Evolutionary conservation across 78 protist genomes (phyloP), one percentile per base, ranked within the genome.

Genomic region (Isochrysis galbana): DNA sequence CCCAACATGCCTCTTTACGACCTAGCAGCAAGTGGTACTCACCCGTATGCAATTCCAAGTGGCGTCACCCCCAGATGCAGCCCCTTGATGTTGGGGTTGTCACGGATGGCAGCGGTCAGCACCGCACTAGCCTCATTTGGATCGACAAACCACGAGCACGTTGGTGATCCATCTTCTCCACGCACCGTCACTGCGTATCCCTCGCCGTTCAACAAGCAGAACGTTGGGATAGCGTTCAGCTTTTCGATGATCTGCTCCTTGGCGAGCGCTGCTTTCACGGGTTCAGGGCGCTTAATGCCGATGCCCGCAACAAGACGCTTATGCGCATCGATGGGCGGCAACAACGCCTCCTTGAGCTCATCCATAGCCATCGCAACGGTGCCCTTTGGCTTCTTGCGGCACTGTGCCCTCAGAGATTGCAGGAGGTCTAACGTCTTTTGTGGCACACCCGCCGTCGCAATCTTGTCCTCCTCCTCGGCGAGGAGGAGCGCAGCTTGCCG

Each of bases 1-100:
- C n/a, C n/a, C n/a, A n/a, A n/a, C n/a, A n/a, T n/a, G n/a, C n/a
- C n/a, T n/a, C n/a, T n/a, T n/a, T n/a, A n/a, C n/a, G n/a, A n/a
- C n/a, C n/a, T n/a, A n/a, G n/a, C n/a, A n/a, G n/a, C n/a, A n/a
- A n/a, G n/a, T n/a, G n/a, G n/a, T n/a, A n/a, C n/a, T n/a, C n/a
- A n/a, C 19, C 44, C 36, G 41, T 17, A 70, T 19, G 80, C 80
- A 2, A 14, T 5, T 41, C 80, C 80, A 3, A 70, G 80, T 41
- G 80, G 80, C 41, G 80, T 70, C 21, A 70, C 80, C 17, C 80
- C 80, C 25, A 70, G 80, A 41, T 70, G 80, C 41, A 70, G 80
- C 36, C 34, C 41, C 19, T 21, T 36, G 45, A 70, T 41, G 22
- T 70, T 41, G 11, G 80, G 80, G 39, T 32, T 70, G 0, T 5